A percentile compares a stretch with the other conserved stretches of the same genome.
Conservation (phyloP, 768 basidiomycete genomes). For the Suillus alpinus region DNA sequence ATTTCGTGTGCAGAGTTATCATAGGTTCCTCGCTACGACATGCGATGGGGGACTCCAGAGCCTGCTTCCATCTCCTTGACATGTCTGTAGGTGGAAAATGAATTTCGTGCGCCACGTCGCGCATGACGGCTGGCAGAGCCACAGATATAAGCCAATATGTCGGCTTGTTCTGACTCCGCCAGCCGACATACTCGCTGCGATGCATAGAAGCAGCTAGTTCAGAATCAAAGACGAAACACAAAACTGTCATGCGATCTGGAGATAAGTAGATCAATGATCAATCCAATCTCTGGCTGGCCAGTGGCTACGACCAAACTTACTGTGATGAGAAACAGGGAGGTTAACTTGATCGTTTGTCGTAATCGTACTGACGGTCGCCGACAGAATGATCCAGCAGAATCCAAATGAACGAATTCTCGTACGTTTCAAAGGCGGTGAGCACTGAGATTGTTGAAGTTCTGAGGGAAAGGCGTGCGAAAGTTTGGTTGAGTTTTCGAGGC, state of each 20-base stretch:
- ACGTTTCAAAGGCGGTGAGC: too few species aligned
- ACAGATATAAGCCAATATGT: background rate
- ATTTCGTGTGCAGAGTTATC: too few species aligned
- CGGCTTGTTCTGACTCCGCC: background rate
- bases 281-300: background rate
- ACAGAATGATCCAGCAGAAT: too few species aligned
- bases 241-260: background rate
- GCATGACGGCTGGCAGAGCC: background rate
- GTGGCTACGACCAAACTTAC: background rate
- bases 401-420: too few species aligned
- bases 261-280: background rate
- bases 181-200: background rate
- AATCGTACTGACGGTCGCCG: too few species aligned
- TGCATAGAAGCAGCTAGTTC: background rate
- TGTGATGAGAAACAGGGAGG: background rate
- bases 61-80: background rate
- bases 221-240: background rate
- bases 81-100: background rate
- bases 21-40: background rate
- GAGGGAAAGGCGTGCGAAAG: too few species aligned
- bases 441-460: too few species aligned
- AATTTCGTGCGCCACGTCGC: background rate
- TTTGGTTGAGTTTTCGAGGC: too few species aligned
- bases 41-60: background rate
- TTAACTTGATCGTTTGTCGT: background rate